Evolutionary conservation across 768 basidiomycete species (phyloP), one percentile per base, ranked within the genome.

Genomic region (Tricholoma flavovirens): DNA sequence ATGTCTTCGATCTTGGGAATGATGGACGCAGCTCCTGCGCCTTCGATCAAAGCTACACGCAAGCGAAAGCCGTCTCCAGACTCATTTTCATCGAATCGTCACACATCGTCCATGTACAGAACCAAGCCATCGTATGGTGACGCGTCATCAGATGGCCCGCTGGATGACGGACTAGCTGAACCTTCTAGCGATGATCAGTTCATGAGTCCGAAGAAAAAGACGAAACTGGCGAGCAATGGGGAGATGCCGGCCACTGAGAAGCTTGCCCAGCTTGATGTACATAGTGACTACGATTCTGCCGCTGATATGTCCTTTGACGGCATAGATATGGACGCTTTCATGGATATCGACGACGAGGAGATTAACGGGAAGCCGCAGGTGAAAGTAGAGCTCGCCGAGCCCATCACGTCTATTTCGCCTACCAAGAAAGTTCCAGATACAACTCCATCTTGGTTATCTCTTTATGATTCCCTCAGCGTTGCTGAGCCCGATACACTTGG

Each of bases 1-100:
- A 89, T 99, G 91, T 82, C 83, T 0, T 81, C 80, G 35, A 71
- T 99, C 1, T 73, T 99, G 9, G 88, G 85, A 8, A 80, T 74
- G 19, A 81, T 96, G 69, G 90, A 91, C 57, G 70, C 73, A 4
- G 65, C 72, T 9, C 71, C 81, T 10, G 64, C 70, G 24, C 66
- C 79, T 10, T 60, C 73, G 3, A 64, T 72, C 8, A 69, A 69
- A 2, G 46, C 69, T 14, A 55, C 56, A 10, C 82, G 81, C 54
- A 91, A 90, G 66, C 84, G 89, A 29, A 90, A 90, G 57, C 78
- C 84, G 11, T 83, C 80, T 0, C 82, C 80, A 0, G 60, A 72
- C 14, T 69, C 72, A 5, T 76, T 78, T 21, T 77, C 77, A 1
- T 76, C 77, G 12, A 29, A 57, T 19, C 65, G 60, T 38, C 60